Conservation (phyloP, 176 grass and related monocot genomes). For the Ensete ventricosum region DNA sequence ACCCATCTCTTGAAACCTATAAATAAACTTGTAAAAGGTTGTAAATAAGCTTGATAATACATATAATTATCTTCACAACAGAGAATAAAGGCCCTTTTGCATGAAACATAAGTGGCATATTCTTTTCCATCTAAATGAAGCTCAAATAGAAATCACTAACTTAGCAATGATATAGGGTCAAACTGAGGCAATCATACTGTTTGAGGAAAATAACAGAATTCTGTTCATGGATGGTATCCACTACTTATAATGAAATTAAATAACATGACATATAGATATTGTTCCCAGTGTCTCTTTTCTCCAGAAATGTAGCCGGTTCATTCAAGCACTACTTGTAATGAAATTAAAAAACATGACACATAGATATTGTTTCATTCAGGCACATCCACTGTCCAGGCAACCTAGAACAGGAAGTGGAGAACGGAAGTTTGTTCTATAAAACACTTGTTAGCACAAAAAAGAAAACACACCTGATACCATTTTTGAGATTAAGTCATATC, state of each 20-base stretch:
- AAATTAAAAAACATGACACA: neutral
- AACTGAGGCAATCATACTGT: neutral
- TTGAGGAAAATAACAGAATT: neutral
- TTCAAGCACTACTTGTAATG: neutral
- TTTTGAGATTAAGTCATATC: neutral
- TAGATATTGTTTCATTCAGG: neutral
- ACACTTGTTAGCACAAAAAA: neutral
- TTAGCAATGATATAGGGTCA: neutral
- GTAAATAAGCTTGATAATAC: neutral
- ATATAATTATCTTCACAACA: neutral
- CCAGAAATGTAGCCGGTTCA: neutral
- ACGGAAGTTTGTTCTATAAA: neutral
- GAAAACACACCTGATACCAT: neutral
- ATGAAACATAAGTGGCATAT: neutral
- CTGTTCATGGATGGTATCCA: neutral
- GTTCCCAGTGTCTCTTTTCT: neutral
- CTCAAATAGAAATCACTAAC: neutral
- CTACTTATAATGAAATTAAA: neutral
- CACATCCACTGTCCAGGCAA: neutral
- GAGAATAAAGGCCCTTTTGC: neutral
- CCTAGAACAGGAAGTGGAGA: neutral
- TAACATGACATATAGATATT: neutral
- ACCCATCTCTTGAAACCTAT: conserved; percentile 93
- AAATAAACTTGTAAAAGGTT: conserved; percentile 5
- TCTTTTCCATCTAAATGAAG: neutral